Percentiles rank a stretch among this genome's conserved stretches.
phyloP scores from a whole-genome alignment of 1,284 basidiomycete genomes.

The Phaffia rhodozyma region DNA sequence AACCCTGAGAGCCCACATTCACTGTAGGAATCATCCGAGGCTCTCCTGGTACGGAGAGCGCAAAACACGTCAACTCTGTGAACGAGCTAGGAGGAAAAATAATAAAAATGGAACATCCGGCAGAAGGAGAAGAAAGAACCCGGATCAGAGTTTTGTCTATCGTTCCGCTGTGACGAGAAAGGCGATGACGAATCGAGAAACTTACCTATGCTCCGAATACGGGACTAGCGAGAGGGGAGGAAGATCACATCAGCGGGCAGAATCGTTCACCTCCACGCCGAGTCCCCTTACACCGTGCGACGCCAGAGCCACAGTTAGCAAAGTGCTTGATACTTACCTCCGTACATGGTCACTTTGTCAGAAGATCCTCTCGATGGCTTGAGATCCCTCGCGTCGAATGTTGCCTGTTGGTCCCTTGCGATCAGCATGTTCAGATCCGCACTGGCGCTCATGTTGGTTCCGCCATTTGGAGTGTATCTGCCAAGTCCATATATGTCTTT shows the following conservation, averaged over 20 bases:
- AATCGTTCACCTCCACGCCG: no score
- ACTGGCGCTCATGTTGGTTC: constrained; percentile 42
- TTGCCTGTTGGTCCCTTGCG: constrained; percentile 48
- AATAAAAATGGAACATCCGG: neutral
- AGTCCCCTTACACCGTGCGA: no score
- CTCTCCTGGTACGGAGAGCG: constrained; percentile 67
- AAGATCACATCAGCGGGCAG: neutral
- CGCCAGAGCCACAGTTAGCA: no score
- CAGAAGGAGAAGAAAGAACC: neutral
- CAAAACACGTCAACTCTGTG: constrained; percentile 86
- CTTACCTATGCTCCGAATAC: constrained; percentile 82
- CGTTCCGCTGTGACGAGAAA: constrained; percentile 5
- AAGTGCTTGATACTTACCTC: constrained; percentile 28
- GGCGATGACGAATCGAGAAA: constrained; percentile 40
- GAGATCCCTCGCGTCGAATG: constrained; percentile 55
- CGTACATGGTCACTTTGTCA: constrained; percentile 56
- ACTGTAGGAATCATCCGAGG: constrained; percentile 81
- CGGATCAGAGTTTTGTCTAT: neutral
- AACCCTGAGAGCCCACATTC: constrained; percentile 71
- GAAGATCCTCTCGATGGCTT: constrained; percentile 61
- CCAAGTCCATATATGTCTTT: neutral
- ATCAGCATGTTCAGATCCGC: constrained; percentile 57
- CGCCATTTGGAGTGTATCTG: constrained; percentile 60
- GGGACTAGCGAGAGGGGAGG: constrained; percentile 42
- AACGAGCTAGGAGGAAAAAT: constrained; percentile 54